phyloP scores from a whole-genome alignment of 1,139 yeast species.

The Blastobotrys petasosporus region DNA sequence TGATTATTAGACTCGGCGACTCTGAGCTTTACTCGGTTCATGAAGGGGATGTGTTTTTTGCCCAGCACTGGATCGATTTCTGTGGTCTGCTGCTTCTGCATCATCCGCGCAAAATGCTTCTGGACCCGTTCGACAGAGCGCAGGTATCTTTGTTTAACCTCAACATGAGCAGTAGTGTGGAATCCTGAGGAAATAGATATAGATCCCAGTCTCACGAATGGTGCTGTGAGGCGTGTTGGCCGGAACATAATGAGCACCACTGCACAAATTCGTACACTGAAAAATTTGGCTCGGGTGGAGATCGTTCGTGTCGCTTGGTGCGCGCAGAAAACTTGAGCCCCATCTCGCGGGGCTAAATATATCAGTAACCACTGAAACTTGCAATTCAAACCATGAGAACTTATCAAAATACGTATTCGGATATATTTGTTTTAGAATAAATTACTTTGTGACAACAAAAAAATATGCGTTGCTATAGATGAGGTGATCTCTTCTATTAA shows the following conservation, averaged over 20 bases:
- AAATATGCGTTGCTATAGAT: too few relatives aligned
- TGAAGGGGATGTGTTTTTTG: conserved; percentile 56
- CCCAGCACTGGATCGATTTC: conserved; percentile 80
- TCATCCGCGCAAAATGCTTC: conserved; percentile 31
- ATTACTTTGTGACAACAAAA: too few relatives aligned
- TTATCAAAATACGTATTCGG: too few relatives aligned
- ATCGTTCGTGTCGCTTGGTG: too few relatives aligned
- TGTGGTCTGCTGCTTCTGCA: conserved; percentile 26
- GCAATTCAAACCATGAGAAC: too few relatives aligned
- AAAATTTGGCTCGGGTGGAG: background rate
- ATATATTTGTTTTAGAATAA: too few relatives aligned
- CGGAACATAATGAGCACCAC: too few relatives aligned
- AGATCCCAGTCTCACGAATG: too few relatives aligned
- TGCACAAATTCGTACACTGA: background rate
- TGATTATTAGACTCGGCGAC: conserved; percentile 57
- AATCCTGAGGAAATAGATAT: background rate
- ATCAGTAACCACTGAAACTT: too few relatives aligned
- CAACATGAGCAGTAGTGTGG: conserved; percentile 8
- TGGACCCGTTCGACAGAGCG: conserved; percentile 27
- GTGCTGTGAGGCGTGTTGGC: too few relatives aligned
- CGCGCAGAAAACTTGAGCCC: too few relatives aligned
- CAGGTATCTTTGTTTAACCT: conserved; percentile 21
- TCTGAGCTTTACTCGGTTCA: conserved; percentile 60
- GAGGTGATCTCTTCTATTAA: background rate
- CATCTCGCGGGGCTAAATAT: too few relatives aligned